Evolutionary conservation across 176 grass and related monocot species (phyloP).

Genomic region (Raddia distichophylla): DNA sequence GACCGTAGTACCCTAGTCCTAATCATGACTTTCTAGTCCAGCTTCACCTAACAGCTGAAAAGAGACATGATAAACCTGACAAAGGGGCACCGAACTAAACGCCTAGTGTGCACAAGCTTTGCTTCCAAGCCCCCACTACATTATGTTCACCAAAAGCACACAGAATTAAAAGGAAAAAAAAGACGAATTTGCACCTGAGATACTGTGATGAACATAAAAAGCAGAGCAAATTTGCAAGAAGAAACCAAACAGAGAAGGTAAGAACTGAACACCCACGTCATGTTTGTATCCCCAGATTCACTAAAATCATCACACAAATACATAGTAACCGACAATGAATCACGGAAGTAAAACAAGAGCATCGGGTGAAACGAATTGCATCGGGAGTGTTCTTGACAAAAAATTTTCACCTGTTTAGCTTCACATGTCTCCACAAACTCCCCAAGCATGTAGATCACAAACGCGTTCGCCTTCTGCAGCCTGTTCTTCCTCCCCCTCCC

Average conservation of each 20-base stretch:
- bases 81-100: constrained; percentile 42
- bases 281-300: background rate
- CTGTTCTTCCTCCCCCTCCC: constrained; percentile 56
- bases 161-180: background rate
- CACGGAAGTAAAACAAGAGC: background rate
- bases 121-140: constrained; percentile 43
- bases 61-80: constrained; percentile 42
- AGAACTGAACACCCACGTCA: background rate
- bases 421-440: constrained; percentile 75
- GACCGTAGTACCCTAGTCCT: constrained; percentile 1
- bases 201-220: constrained; percentile 1
- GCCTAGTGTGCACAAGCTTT: constrained; percentile 34
- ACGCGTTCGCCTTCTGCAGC: constrained; percentile 79
- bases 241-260: background rate
- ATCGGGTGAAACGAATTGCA: background rate
- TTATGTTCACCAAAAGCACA: background rate
- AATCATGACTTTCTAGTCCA: constrained; percentile 26
- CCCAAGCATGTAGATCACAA: constrained; percentile 86
- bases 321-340: background rate
- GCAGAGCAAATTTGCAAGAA: background rate
- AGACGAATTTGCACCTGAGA: background rate
- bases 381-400: background rate
- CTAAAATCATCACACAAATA: background rate
- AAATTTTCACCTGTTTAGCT: constrained; percentile 71
- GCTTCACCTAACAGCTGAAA: constrained; percentile 34